These are phyloP conservation scores for Trichoderma asperelloides DNA, from an alignment of 495 filamentous ascomycete species.

Conservation along the genomic window DNA sequence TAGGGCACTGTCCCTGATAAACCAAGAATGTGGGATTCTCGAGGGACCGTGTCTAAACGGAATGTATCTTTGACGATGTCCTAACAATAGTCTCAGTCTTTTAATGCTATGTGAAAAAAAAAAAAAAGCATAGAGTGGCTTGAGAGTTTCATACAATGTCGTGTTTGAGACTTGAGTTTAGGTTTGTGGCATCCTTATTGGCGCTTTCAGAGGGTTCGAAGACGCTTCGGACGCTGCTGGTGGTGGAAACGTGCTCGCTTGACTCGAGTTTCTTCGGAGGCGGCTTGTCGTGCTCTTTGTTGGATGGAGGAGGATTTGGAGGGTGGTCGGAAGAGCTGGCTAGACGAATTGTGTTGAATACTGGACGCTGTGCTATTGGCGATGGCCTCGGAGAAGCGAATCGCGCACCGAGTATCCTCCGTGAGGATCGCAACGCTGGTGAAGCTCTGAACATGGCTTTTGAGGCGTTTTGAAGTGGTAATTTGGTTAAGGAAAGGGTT, in stretches of 20 bases:
- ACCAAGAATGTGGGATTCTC: slow-evolving; percentile 71
- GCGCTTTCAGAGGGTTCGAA: slow-evolving; percentile 31
- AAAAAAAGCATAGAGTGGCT: not conserved
- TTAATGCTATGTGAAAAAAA: not conserved
- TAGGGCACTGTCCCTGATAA: slow-evolving; percentile 88
- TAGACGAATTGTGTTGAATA: not conserved
- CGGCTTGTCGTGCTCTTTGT: slow-evolving; percentile 44
- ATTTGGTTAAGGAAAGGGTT: not conserved
- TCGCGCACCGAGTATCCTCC: not conserved
- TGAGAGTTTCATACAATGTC: slow-evolving; percentile 59
- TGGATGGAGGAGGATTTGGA: slow-evolving; percentile 19
- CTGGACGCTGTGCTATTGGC: not conserved
- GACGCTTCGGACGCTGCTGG: slow-evolving; percentile 47
- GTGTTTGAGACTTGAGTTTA: slow-evolving; percentile 57
- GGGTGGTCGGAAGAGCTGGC: not conserved
- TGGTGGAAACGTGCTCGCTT: slow-evolving; percentile 50
- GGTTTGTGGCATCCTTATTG: slow-evolving; percentile 44
- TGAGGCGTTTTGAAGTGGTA: not conserved
- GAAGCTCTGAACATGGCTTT: not conserved
- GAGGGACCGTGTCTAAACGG: slow-evolving; percentile 64
- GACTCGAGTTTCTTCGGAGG: slow-evolving; percentile 42
- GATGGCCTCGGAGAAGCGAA: not conserved
- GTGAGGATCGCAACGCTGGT: not conserved
- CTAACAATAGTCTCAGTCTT: slow-evolving; percentile 32
- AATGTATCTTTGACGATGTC: slow-evolving; percentile 83